Evolutionary conservation across 805 yeast species (phyloP).

Genomic region (Candida ipomoeae): DNA sequence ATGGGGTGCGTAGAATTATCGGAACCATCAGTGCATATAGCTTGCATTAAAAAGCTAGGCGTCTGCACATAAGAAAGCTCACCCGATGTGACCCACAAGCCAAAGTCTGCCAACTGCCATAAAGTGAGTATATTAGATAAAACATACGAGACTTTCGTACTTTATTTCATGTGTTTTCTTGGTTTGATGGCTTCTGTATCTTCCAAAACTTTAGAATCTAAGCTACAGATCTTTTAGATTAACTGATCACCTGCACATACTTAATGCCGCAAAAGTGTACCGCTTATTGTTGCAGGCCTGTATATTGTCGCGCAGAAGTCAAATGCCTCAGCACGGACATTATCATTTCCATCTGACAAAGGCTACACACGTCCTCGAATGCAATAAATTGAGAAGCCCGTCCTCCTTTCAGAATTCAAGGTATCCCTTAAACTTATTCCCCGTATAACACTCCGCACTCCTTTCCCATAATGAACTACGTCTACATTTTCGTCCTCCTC

Average conservation of each 20-base stretch:
- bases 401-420: background rate
- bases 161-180: background rate
- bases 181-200: no score
- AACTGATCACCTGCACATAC: background rate
- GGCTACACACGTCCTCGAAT: background rate
- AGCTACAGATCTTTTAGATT: background rate
- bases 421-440: background rate
- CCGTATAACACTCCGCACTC: background rate
- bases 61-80: background rate
- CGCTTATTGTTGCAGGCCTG: background rate
- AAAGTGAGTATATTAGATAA: no score
- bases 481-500: conserved; percentile 5
- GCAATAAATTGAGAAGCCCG: background rate
- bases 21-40: background rate
- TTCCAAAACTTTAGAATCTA: background rate
- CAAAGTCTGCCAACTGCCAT: background rate
- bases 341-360: conserved; percentile 1
- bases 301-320: background rate
- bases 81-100: background rate
- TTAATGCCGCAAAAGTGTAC: background rate
- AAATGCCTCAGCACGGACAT: background rate
- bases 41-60: conserved; percentile 2
- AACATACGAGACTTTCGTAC: no score
- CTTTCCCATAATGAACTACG: background rate
- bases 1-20: background rate